These are phyloP conservation scores for Cyberlindnera lachancei DNA, from an alignment of 805 yeast species.

Conservation along the genomic window DNA sequence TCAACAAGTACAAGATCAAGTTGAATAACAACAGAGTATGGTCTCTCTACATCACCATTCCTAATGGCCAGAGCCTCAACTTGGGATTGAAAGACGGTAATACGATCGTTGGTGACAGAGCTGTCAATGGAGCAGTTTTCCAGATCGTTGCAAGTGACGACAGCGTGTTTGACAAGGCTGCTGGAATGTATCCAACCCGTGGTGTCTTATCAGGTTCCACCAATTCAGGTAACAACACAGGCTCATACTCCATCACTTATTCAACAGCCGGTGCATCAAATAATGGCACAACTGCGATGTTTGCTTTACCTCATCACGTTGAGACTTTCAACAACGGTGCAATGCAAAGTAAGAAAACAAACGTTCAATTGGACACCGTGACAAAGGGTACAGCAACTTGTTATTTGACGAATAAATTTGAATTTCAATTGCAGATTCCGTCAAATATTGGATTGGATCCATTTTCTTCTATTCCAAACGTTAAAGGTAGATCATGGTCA, in stretches of 20 bases:
- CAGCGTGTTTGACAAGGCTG: slow-evolving; percentile 46
- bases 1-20: slow-evolving; percentile 46
- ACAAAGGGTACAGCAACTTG: slow-evolving; percentile 41
- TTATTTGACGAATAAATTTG: slow-evolving; percentile 32
- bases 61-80: slow-evolving; percentile 29
- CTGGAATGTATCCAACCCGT: slow-evolving; percentile 52
- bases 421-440: slow-evolving; percentile 37
- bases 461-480: slow-evolving; percentile 27
- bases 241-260: slow-evolving; percentile 37
- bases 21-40: slow-evolving; percentile 53
- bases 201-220: slow-evolving; percentile 38
- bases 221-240: slow-evolving; percentile 29
- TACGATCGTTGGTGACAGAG: slow-evolving; percentile 35
- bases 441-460: slow-evolving; percentile 39
- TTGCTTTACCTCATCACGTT: slow-evolving; percentile 65
- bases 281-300: slow-evolving; percentile 39
- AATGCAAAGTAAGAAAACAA: slow-evolving; percentile 23
- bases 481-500: slow-evolving; percentile 21
- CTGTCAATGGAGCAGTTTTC: slow-evolving; percentile 43
- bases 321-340: slow-evolving; percentile 32
- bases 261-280: slow-evolving; percentile 37
- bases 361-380: slow-evolving; percentile 38
- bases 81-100: slow-evolving; percentile 25
- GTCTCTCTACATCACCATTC: slow-evolving; percentile 56
- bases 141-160: slow-evolving; percentile 55